Conservation (phyloP, 768 basidiomycete genomes). For the Kwoniella dendrophila region DNA sequence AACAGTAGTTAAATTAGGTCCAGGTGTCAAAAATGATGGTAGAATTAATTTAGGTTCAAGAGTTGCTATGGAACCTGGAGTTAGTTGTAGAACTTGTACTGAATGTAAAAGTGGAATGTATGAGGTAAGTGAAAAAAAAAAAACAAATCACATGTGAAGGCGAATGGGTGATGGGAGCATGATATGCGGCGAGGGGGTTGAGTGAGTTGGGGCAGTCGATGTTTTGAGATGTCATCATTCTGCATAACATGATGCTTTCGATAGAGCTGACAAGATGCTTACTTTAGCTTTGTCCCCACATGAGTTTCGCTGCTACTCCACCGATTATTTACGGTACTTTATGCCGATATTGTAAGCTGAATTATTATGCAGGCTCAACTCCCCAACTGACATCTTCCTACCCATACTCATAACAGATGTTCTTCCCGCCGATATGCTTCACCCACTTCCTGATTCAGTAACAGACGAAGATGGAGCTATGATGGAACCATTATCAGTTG, state of each 20-base stretch:
- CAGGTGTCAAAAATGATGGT: slow-evolving; percentile 45
- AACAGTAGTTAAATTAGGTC: slow-evolving; percentile 27
- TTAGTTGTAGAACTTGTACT: slow-evolving; percentile 76
- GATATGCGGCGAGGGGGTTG: not conserved
- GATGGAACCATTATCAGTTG: slow-evolving; percentile 95
- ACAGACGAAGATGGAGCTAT: slow-evolving; percentile 92
- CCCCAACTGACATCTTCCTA: too few relatives aligned
- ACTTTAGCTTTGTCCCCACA: slow-evolving; percentile 74
- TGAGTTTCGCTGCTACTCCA: slow-evolving; percentile 90
- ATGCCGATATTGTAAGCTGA: slow-evolving; percentile 65
- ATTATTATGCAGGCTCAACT: not conserved
- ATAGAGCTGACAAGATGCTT: not conserved
- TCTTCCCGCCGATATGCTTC: slow-evolving; percentile 73
- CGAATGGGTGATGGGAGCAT: not conserved
- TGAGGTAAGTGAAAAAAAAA: slow-evolving; percentile 61
- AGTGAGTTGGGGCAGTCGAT: not conserved
- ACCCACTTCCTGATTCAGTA: slow-evolving; percentile 73
- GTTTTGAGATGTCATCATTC: too few relatives aligned
- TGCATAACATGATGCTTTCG: too few relatives aligned
- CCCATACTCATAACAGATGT: too few relatives aligned
- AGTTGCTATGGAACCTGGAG: slow-evolving; percentile 89
- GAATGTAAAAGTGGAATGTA: slow-evolving; percentile 81
- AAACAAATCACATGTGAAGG: not conserved
- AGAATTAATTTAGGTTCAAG: slow-evolving; percentile 75
- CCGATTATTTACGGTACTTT: slow-evolving; percentile 84